These are phyloP conservation scores for Senna tora DNA, from an alignment of 306 rosid species.

Conservation along the genomic window DNA sequence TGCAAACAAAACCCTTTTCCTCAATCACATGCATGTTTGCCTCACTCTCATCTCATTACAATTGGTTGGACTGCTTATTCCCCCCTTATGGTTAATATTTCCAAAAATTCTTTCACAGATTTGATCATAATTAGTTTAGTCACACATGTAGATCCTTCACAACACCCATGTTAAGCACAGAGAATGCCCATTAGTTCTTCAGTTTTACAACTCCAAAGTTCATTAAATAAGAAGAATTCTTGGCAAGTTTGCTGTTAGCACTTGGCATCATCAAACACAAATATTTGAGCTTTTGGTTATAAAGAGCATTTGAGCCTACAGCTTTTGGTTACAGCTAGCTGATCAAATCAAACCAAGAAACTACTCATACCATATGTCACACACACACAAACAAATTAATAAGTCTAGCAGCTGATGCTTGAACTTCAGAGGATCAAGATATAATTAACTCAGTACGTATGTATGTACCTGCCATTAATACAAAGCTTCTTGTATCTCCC, in stretches of 20 bases:
- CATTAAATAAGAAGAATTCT: not conserved
- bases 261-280: not conserved
- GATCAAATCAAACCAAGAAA: slow-evolving; percentile 8
- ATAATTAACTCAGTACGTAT: not conserved
- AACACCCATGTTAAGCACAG: slow-evolving; percentile 23
- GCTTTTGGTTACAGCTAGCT: slow-evolving; percentile 24
- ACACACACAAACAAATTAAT: not conserved
- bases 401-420: not conserved
- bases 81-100: slow-evolving; percentile 6
- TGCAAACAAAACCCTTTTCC: slow-evolving; percentile 30
- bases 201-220: slow-evolving; percentile 22
- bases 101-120: too few relatives aligned
- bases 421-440: not conserved
- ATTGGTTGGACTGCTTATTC: not conserved
- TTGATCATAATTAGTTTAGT: not conserved
- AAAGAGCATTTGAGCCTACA: slow-evolving; percentile 13
- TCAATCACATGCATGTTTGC: slow-evolving; percentile 48
- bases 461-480: slow-evolving; percentile 40
- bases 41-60: slow-evolving; percentile 17
- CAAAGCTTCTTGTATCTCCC: not conserved
- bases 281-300: slow-evolving; percentile 1
- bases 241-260: slow-evolving; percentile 9
- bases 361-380: not conserved
- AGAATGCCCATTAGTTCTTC: slow-evolving; percentile 22
- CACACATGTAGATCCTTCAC: not conserved